These are phyloP conservation scores for Falciphora oryzae DNA, from an alignment of 2,329 filamentous ascomycete species.

Conservation along the genomic window DNA sequence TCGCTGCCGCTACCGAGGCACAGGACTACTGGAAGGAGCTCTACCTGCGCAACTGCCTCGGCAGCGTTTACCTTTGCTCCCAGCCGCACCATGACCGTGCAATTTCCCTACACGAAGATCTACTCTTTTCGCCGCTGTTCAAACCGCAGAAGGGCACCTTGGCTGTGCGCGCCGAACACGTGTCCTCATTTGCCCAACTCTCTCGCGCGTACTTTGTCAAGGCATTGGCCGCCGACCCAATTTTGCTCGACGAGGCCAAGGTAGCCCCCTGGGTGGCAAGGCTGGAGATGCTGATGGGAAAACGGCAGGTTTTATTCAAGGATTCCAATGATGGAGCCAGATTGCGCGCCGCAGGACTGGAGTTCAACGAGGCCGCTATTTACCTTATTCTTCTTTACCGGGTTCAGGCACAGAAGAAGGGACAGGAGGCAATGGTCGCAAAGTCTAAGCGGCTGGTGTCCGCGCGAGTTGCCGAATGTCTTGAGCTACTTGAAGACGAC, in stretches of 20 bases:
- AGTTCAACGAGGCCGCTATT: constrained; percentile 9
- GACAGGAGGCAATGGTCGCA: neutral
- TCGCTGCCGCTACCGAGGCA: neutral
- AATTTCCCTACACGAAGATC: neutral
- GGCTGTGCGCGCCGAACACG: constrained; percentile 6
- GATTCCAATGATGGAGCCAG: constrained; percentile 4
- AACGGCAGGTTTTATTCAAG: constrained; percentile 3
- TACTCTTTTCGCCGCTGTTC: neutral
- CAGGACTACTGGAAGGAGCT: constrained; percentile 8
- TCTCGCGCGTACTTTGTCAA: constrained; percentile 6
- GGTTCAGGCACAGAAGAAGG: neutral
- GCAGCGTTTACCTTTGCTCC: constrained; percentile 5
- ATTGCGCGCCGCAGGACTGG: constrained; percentile 7
- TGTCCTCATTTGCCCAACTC: constrained; percentile 6
- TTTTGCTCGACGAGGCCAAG: neutral
- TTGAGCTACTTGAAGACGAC: constrained; percentile 8
- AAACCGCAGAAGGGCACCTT: constrained; percentile 8
- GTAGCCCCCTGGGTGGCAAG: constrained; percentile 4
- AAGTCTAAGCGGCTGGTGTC: neutral
- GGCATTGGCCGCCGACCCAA: neutral
- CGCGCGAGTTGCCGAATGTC: neutral
- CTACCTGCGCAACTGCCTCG: constrained; percentile 9
- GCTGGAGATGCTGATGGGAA: constrained; percentile 3
- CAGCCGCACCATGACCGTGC: neutral
- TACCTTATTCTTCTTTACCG: constrained; percentile 8